Evolutionary conservation across 257 asterid species (phyloP).

Genomic region (Datura wrightii): DNA sequence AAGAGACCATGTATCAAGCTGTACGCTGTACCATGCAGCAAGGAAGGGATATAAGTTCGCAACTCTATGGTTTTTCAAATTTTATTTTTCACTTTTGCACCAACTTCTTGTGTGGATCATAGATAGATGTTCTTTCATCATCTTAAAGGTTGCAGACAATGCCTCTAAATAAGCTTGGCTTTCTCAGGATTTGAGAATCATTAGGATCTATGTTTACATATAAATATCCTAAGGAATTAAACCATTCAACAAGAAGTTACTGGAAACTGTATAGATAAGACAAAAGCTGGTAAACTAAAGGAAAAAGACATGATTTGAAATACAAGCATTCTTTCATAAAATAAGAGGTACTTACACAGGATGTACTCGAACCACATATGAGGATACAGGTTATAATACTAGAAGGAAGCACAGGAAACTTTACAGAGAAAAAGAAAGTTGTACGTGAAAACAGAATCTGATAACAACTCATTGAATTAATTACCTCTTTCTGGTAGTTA

Average conservation of each 20-base stretch:
- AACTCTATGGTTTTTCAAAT: neutral
- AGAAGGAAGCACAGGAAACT: neutral
- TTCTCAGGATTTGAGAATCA: neutral
- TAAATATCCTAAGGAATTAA: neutral
- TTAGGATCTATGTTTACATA: neutral
- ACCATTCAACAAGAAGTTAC: neutral
- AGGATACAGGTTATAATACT: neutral
- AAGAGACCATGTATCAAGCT: neutral
- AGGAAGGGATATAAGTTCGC: neutral
- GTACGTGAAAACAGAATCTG: neutral
- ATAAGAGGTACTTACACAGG: neutral
- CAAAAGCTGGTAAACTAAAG: neutral
- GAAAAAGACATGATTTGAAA: neutral
- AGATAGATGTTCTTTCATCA: neutral
- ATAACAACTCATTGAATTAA: neutral
- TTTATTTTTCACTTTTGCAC: neutral
- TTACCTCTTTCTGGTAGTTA: constrained; percentile 6
- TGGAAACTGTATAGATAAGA: neutral
- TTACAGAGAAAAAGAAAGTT: neutral
- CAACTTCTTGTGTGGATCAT: neutral
- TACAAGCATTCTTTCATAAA: neutral
- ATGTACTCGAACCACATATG: neutral
- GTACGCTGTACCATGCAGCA: neutral
- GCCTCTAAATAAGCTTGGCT: neutral
- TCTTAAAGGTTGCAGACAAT: constrained; percentile 7